Base-by-base conservation (phyloP, 176 grass and related monocot species). In the Eleusine coracana region DNA sequence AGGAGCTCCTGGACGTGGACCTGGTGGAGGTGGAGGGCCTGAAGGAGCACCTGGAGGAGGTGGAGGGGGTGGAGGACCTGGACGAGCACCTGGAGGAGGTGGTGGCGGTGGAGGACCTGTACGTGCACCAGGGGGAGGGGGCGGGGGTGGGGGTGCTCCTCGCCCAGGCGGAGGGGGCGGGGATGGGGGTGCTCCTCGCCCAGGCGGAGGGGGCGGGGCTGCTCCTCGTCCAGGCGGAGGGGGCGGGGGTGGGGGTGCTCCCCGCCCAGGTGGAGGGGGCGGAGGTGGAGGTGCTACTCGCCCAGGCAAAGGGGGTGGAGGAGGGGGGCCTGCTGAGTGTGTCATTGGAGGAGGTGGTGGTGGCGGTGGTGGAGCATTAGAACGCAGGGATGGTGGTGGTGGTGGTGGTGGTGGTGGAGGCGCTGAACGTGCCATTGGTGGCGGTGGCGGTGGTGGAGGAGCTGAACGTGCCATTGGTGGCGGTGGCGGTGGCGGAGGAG, bases 1-100 rank as follows among this genome's bases (percentile, higher is more conserved):
- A 60, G 84, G 88, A 39, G 75, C 59, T 45, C 77, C 28, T 78
- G 51, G 23, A 2, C 75, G 27, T 14, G 41, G 4, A 34, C 66
- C 68, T 73, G 50, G 81, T 58, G 86, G 70, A 7, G 86, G 83
- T 0, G 86, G 85, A 68, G 84, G 9, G 44, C 84, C 28, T 62
- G 78, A 18, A 25, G 38, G 55, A 18, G 36, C 42, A 27, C 64
- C 71, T 49, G 58, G 82, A 66, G 71, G 49, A 2, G 73, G 82
- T 20, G 76, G 77, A 10, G 89, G 83, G 21, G 75, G 74, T 45
- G 86, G 85, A 21, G 84, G 66, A 4, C 59, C 5, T 21, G 73
- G 28, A 42, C 62, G 25, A 12, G 49, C 55, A 50, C 74, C 49
- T 5, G 68, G 84, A 27, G 80, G 80, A 0, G 68, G 84, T 0